Base-by-base conservation (phyloP, 139 green algal species). In the Chlamydomonas asymmetrica region DNA sequence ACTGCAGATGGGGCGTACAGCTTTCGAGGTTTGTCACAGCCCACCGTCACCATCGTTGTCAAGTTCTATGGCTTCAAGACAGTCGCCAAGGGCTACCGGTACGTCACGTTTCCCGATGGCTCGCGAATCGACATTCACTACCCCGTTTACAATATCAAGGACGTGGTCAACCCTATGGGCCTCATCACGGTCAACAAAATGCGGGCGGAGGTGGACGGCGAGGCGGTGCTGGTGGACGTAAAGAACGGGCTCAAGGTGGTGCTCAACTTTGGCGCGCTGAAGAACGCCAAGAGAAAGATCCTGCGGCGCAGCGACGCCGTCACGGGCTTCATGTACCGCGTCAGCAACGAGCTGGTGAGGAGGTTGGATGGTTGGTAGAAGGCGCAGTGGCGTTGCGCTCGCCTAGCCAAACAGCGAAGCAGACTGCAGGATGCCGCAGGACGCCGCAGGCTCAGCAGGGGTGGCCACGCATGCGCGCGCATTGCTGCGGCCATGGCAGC, bases 31-130 rank as follows among this genome's bases (percentile, higher is more conserved):
- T 74, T 84, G 45, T 92, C 84, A 9, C 87, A 97, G 83, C 92
- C 92, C 25, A 83, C 84, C 1, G 92, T 96, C 4, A 66, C 69
- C 16, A 87, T 90, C 3, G 45, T 86, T 43, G 52, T 89, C 40
- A 91, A 89, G 65, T 83, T 82, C 29, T 92, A 93, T 63, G 83
- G 85, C 29, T 87, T 97, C 50, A 92, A 90, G 76, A 94, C 92
- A 41, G 78, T 85, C 16, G 89, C 91, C 23, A 87, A 88, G 37
- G 92, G 92, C 16, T 83, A 77, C 39, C 81, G 92, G 0, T 74
- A 74, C 22, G 38, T 97, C 13, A 66, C 80, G 37, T 95, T 97
- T 65, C 32, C 50, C 20, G 90, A 97, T 62, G 91, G 92, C 40
- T 80, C 63, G 7, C n/a, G 70, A 5, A 89, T 93, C 9, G 82